Base-by-base conservation (phyloP, 2,329 filamentous ascomycete genomes). In the Xenoacremonium recifei region DNA sequence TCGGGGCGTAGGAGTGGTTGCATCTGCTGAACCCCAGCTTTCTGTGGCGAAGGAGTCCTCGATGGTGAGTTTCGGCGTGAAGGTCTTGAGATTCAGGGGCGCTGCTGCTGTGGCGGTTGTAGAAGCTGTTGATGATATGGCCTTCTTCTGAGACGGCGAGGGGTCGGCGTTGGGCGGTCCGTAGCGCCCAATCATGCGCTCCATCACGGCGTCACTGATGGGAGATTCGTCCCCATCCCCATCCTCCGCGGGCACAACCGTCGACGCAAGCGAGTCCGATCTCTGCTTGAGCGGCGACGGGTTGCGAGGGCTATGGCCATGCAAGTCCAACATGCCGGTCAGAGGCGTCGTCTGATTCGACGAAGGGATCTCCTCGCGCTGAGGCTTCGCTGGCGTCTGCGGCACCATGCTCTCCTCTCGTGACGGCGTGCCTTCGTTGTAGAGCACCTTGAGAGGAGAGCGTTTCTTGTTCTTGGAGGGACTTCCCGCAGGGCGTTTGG, bases 1-100 rank as follows among this genome's bases (percentile, higher is more conserved):
- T 20, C 15, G 32, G 7, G 16, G 16, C 15, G 32, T 19, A 6
- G 12, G 11, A 19, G 32, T 18, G 15, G 59, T 57, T 18, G 46
- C 51, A 1, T 49, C 39, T 7, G 39, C 39, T 2, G 64, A 57
- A 4, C 41, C 50, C 59, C 57, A 62, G 20, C 59, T 65, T n/a
- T 59, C 59, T 4, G 65, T 64, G 15, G 64, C 68, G 49, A 65
- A 74, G 7, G 72, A 73, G 42, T 76, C 72, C 37, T 73, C 61
- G 16, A 76, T 67, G 3, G 69, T 65, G n/a, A 69, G 47, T 6
- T 64, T 39, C 53, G 57, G 45, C 43, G 27, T 40, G 5, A 18
- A 18, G 16, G 16, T n/a, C 20, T 20, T 34, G 9, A 53, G 47
- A 13, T 15, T 7, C 6, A 31, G 12, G 7, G 6, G 29, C 29